Evolutionary conservation across 75 land plant species (phyloP).

Genomic region (Ceratopteris richardii): DNA sequence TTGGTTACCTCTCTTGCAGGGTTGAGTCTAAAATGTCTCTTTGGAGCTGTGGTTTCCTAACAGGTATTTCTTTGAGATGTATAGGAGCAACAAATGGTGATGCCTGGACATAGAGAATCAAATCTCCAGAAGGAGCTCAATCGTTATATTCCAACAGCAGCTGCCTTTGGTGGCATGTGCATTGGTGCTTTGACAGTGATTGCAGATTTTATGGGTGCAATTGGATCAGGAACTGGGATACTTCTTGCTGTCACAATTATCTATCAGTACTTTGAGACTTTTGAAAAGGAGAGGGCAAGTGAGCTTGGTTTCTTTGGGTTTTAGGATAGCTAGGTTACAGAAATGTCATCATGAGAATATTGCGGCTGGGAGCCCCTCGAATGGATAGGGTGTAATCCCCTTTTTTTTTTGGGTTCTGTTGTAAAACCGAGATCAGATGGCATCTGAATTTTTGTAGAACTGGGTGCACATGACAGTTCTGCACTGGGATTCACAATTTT

Average conservation of each 20-base stretch:
- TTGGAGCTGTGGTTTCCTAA: no score
- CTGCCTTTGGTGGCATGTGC: conserved; percentile 80
- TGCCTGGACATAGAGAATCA: conserved; percentile 72
- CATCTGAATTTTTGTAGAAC: no score
- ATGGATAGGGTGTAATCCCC: no score
- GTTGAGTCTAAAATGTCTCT: no score
- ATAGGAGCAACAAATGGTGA: conserved; percentile 87
- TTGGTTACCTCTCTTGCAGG: neutral
- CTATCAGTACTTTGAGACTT: conserved; percentile 80
- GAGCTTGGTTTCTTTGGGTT: conserved; percentile 56
- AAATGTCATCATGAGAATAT: no score
- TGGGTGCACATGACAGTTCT: no score
- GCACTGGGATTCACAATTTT: no score
- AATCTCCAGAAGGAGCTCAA: conserved; percentile 72
- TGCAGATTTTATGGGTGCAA: conserved; percentile 81
- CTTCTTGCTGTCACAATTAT: conserved; percentile 72
- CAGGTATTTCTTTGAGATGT: no score
- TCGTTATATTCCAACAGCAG: conserved; percentile 77
- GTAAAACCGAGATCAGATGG: no score
- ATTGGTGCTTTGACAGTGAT: conserved; percentile 77
- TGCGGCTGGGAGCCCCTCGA: no score
- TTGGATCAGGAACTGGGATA: conserved; percentile 80
- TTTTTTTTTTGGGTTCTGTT: no score
- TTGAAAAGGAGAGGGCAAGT: conserved; percentile 55
- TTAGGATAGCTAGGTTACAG: conserved; percentile 2